phyloP scores from a whole-genome alignment of 192 early-diverging fungal genomes.

The Coemansia sp. region DNA sequence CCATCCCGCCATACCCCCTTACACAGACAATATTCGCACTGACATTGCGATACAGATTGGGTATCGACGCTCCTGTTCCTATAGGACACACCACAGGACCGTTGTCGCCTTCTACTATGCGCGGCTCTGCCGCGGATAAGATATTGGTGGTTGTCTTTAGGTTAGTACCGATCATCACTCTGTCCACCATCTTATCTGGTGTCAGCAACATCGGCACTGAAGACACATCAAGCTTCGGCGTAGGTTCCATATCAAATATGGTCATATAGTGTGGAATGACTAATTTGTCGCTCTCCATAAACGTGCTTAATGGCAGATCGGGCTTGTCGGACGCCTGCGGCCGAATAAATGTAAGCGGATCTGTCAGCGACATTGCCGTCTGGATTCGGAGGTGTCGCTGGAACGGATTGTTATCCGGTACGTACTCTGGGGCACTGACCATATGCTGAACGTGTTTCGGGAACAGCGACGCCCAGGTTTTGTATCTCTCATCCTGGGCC shows the following conservation, averaged over 20 bases:
- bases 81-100: conserved; percentile 63
- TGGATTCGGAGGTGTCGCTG: conserved; percentile 62
- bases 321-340: conserved; percentile 62
- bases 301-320: conserved; percentile 25
- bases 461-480: conserved; percentile 73
- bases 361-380: conserved; percentile 64
- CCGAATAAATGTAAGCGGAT: conserved; percentile 66
- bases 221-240: conserved; percentile 53
- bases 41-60: conserved; percentile 91
- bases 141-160: too few species aligned
- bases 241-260: conserved; percentile 64
- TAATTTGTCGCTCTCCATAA: conserved; percentile 13
- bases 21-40: conserved; percentile 76
- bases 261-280: conserved; percentile 40
- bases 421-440: conserved; percentile 64
- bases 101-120: conserved; percentile 2
- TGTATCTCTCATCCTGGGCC: conserved; percentile 62
- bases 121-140: too few species aligned
- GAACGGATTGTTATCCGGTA: conserved; percentile 66
- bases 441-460: conserved; percentile 74
- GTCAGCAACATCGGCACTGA: conserved; percentile 24
- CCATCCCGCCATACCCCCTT: conserved; percentile 60
- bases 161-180: background rate
- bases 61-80: conserved; percentile 88
- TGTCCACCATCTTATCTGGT: conserved; percentile 27